These are phyloP conservation scores for Kurtzmaniella natalensis DNA, from an alignment of 1,139 yeast species.

Conservation along the genomic window DNA sequence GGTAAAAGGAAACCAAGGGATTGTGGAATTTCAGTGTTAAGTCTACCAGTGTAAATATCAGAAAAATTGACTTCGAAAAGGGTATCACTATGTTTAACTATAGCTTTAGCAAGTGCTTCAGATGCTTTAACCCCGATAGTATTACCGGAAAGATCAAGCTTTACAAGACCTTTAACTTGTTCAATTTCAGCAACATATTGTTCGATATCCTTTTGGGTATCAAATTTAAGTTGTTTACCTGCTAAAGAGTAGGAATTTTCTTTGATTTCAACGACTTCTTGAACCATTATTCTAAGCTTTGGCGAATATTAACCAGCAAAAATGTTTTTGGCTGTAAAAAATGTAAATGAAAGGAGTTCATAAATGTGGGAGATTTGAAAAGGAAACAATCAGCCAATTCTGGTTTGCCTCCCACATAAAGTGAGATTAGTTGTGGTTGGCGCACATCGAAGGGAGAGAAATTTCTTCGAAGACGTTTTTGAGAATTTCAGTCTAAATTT, in stretches of 20 bases:
- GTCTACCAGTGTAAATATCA: slow-evolving; percentile 90
- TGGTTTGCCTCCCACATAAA: too few relatives aligned
- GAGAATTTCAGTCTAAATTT: too few relatives aligned
- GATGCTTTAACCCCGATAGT: slow-evolving; percentile 93
- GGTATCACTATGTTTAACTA: slow-evolving; percentile 46
- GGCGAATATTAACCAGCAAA: too few relatives aligned
- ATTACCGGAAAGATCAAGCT: slow-evolving; percentile 84
- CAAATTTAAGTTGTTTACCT: slow-evolving; percentile 74
- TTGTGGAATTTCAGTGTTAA: slow-evolving; percentile 90
- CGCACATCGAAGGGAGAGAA: background rate
- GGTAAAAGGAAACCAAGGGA: slow-evolving; percentile 71
- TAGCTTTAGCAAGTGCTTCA: slow-evolving; percentile 59
- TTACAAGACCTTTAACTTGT: slow-evolving; percentile 36
- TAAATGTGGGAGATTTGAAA: too few relatives aligned
- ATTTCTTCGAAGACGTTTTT: background rate
- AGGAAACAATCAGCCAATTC: too few relatives aligned
- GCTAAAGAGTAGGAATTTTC: slow-evolving; percentile 53
- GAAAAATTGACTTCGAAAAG: slow-evolving; percentile 73
- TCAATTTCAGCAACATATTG: slow-evolving; percentile 56
- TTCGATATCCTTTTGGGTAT: slow-evolving; percentile 66
- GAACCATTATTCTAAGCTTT: background rate
- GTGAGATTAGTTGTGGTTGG: background rate
- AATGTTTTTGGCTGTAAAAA: too few relatives aligned
- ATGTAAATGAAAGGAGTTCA: too few relatives aligned
- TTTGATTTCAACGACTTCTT: slow-evolving; percentile 15